Percentiles rank a stretch among this genome's conserved stretches.
These are phyloP conservation scores for Lactifluus subvellereus DNA, from an alignment of 768 basidiomycete species.

Conservation along the genomic window DNA sequence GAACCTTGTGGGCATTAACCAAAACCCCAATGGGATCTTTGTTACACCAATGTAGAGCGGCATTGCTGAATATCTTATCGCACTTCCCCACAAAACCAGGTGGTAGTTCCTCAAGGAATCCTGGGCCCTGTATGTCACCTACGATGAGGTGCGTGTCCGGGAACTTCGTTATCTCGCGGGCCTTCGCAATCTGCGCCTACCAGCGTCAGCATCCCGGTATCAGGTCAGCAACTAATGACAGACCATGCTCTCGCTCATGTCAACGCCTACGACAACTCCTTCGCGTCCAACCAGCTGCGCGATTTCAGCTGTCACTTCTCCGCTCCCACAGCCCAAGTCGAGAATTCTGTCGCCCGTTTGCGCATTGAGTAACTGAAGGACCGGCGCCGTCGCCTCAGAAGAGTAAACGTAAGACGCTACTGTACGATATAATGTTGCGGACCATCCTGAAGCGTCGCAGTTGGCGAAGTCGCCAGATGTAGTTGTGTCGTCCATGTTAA, in stretches of 20 bases:
- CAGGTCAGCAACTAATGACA: conserved; percentile 15
- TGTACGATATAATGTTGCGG: conserved; percentile 54
- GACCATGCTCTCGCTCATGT: conserved; percentile 71
- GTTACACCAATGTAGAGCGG: conserved; percentile 84
- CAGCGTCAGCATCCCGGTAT: neutral
- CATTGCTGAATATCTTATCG: conserved; percentile 77
- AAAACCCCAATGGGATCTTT: conserved; percentile 61
- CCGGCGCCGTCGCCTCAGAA: conserved; percentile 45
- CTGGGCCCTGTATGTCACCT: conserved; percentile 44
- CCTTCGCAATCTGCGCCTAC: conserved; percentile 45
- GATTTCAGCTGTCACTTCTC: conserved; percentile 63
- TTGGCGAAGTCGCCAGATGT: neutral
- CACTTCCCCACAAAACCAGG: conserved; percentile 38
- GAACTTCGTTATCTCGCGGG: conserved; percentile 28
- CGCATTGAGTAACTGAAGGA: conserved; percentile 57
- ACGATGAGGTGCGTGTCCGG: conserved; percentile 30
- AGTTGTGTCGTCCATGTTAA: neutral
- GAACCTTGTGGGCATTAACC: conserved; percentile 47
- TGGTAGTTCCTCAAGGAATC: conserved; percentile 23
- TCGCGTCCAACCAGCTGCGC: conserved; percentile 42
- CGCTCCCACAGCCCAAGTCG: conserved; percentile 81
- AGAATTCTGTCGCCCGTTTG: conserved; percentile 62
- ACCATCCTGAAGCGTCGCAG: conserved; percentile 38
- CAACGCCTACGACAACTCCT: conserved; percentile 62
- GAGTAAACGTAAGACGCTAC: conserved; percentile 68